A percentile compares a stretch with the other conserved stretches of the same genome.
phyloP scores from a whole-genome alignment of 495 filamentous ascomycete genomes.

The Daldinia childiae region DNA sequence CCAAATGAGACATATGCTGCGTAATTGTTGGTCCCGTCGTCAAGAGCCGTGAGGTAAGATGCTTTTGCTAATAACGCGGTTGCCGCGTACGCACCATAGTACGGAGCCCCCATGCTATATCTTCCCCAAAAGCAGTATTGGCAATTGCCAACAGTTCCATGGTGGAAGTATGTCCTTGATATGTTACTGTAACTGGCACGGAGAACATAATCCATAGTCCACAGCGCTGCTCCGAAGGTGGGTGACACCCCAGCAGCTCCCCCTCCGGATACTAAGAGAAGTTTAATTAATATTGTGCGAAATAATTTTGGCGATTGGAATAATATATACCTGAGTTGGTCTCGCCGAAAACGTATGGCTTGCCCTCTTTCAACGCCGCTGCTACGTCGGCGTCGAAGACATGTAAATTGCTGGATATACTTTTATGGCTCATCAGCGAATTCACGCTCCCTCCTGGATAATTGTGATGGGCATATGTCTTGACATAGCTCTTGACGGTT shows the following conservation, averaged over 20 bases:
- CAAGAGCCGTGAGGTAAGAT: slow-evolving; percentile 60
- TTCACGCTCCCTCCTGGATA: slow-evolving; percentile 64
- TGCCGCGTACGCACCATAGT: slow-evolving; percentile 67
- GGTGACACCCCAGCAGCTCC: slow-evolving; percentile 63
- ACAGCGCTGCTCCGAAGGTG: slow-evolving; percentile 66
- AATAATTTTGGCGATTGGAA: background rate
- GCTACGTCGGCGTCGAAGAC: slow-evolving; percentile 61
- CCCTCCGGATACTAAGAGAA: slow-evolving; percentile 54
- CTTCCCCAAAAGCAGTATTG: slow-evolving; percentile 70
- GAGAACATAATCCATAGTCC: slow-evolving; percentile 69
- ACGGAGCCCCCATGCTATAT: slow-evolving; percentile 65
- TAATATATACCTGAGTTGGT: slow-evolving; percentile 62
- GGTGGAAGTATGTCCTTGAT: slow-evolving; percentile 67
- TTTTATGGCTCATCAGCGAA: slow-evolving; percentile 62
- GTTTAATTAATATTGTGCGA: background rate
- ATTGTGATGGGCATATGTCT: slow-evolving; percentile 67
- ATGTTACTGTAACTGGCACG: slow-evolving; percentile 57
- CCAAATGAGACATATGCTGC: slow-evolving; percentile 65
- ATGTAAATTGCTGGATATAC: slow-evolving; percentile 57
- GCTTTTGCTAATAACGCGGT: slow-evolving; percentile 63
- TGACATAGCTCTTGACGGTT: slow-evolving; percentile 59
- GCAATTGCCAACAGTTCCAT: slow-evolving; percentile 69
- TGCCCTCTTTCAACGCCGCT: slow-evolving; percentile 55
- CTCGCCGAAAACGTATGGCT: slow-evolving; percentile 67
- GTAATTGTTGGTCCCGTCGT: slow-evolving; percentile 58